Base-by-base conservation (phyloP, 331 rosid genomes). In the Ulmus americana region DNA sequence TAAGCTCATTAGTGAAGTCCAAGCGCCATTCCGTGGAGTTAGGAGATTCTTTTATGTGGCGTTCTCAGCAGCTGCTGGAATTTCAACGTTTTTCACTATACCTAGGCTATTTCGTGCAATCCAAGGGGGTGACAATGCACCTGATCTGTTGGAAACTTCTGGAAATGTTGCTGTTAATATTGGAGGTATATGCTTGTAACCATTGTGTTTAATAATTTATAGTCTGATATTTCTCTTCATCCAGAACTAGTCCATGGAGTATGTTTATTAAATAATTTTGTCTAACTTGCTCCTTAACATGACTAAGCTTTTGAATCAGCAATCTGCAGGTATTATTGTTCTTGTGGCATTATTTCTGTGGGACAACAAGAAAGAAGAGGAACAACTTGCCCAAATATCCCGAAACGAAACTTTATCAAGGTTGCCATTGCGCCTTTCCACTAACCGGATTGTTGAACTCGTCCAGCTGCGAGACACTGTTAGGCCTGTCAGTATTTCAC, bases 1-100 rank as follows among this genome's bases (percentile, higher is more conserved):
- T 62, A 94, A 89, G 82, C 98, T 94, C 74, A 94, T 94, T 57
- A 85, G 98, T 73, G 98, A 89, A 87, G 98, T 94, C 60, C 98
- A 94, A 77, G 98, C 97, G 64, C 98, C 98, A 38, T 94, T 94
- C 69, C 99, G 97, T 47, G 98, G 97, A 65, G 75, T 94, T 61
- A 78, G 98, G 80, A 87, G 78, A 83, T 89, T 94, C 82, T 90
- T 94, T 75, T 94, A 80, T 55, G 63, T 90, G 55, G 95, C 95
- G 20, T 67, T 94, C 8, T 72, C 97, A 22, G 95, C 95, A 46
- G 95, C 97, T 18, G 99, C 99, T 4, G 97, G 99, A 79, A 84
- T 90, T 77, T 89, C 99, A n/a, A 68, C 70, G 48, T 70, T 94
- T 47, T 81, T 94, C 59, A 87, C 89, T 9, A 39, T 87, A 14